These are phyloP conservation scores for Filobasidium wieringae DNA, from an alignment of 768 basidiomycete genomes.

Conservation along the genomic window DNA sequence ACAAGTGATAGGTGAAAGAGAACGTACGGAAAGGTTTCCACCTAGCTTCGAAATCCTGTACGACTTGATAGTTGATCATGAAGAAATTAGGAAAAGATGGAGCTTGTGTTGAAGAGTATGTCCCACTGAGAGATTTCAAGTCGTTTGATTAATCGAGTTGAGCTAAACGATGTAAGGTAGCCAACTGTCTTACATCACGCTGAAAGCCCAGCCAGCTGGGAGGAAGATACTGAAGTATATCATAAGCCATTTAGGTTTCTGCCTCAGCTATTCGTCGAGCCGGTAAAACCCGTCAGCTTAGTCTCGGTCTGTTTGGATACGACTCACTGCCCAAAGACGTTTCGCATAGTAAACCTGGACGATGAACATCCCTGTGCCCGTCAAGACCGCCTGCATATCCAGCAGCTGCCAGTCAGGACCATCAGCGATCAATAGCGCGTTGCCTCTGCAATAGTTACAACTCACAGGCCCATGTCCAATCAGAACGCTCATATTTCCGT, in stretches of 20 bases:
- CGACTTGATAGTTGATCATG: background rate
- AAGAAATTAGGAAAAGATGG: background rate
- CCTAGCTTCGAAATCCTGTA: background rate
- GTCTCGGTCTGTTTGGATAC: background rate
- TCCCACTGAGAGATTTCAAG: background rate
- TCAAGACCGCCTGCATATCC: background rate
- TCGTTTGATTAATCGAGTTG: background rate
- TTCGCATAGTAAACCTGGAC: slow-evolving; percentile 5
- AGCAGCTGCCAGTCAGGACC: background rate
- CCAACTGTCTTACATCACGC: background rate
- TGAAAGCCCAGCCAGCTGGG: background rate
- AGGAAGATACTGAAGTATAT: background rate
- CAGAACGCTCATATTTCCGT: background rate
- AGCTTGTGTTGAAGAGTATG: background rate
- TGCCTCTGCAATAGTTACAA: background rate
- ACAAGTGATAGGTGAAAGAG: background rate
- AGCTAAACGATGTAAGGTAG: background rate
- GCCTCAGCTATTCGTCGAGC: background rate
- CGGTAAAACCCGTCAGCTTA: background rate
- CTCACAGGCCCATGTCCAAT: slow-evolving; percentile 5
- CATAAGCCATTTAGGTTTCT: background rate
- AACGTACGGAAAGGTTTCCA: background rate
- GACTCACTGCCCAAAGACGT: slow-evolving; percentile 5
- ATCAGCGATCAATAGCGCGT: background rate
- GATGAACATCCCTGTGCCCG: background rate